Percentiles rank a stretch among this genome's conserved stretches.
These are phyloP conservation scores for Acer yangbiense DNA, from an alignment of 345 rosid species.

Conservation along the genomic window DNA sequence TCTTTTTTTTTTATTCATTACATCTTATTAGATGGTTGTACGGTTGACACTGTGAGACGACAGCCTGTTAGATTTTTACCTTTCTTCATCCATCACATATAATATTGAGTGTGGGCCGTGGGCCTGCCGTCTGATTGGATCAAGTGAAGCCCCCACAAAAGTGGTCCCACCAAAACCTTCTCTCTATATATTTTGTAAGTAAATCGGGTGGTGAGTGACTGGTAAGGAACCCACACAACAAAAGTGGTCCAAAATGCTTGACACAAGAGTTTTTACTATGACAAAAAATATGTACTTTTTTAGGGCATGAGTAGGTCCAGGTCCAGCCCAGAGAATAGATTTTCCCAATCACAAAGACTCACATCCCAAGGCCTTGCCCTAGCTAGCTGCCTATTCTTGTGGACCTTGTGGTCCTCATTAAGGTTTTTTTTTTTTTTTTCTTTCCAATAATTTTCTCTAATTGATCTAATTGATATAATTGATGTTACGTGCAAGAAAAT, in stretches of 20 bases:
- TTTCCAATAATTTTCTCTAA: too few relatives aligned
- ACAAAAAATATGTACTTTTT: neutral
- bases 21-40: too few relatives aligned
- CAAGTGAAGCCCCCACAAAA: constrained; percentile 18
- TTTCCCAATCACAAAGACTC: neutral
- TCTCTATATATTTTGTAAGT: neutral
- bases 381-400: neutral
- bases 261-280: neutral
- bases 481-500: too few relatives aligned
- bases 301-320: neutral
- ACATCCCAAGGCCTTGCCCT: neutral
- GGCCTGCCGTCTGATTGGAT: constrained; percentile 16
- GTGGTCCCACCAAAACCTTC: constrained; percentile 20
- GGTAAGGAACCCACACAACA: neutral
- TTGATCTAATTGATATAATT: too few relatives aligned
- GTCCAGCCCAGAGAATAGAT: neutral
- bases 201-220: neutral
- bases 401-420: neutral
- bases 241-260: neutral
- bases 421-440: neutral
- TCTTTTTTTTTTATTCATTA: too few relatives aligned
- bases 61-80: too few relatives aligned
- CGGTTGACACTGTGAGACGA: too few relatives aligned
- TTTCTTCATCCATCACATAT: too few relatives aligned
- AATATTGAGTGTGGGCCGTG: neutral